Evolutionary conservation across 441 rosid genomes (phyloP).

Genomic region (Breynia disticha): DNA sequence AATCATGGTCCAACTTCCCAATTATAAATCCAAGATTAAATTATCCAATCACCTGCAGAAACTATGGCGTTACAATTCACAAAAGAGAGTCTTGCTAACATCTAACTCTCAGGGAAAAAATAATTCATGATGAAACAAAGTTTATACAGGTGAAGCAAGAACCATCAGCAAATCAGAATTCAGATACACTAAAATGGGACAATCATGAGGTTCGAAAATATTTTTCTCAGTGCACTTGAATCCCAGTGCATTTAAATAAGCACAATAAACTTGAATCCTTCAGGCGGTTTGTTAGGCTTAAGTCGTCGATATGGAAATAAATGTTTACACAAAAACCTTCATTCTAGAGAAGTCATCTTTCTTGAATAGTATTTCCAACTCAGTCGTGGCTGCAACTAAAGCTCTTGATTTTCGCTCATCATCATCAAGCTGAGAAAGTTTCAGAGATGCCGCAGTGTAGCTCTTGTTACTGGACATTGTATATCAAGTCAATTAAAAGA

Average conservation of each 20-base stretch:
- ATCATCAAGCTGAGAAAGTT: slow-evolving; percentile 67
- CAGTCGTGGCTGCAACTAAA: slow-evolving; percentile 81
- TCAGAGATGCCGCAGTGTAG: slow-evolving; percentile 83
- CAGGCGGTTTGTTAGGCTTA: not conserved
- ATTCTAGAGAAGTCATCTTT: slow-evolving; percentile 83
- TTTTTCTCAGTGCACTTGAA: too few species aligned
- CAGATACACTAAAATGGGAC: too few species aligned
- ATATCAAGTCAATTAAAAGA: slow-evolving; percentile 8
- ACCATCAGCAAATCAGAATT: too few species aligned
- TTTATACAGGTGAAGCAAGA: too few species aligned
- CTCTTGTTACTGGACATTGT: slow-evolving; percentile 34
- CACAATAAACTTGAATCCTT: too few species aligned
- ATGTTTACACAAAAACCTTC: slow-evolving; percentile 46
- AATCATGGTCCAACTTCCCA: slow-evolving; percentile 81
- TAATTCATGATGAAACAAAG: too few species aligned
- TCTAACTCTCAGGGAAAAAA: too few species aligned
- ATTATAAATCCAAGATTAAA: slow-evolving; percentile 96
- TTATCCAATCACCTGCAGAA: slow-evolving; percentile 76
- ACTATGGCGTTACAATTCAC: too few species aligned
- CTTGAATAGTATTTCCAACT: slow-evolving; percentile 76
- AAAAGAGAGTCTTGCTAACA: too few species aligned
- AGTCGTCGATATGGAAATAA: not conserved
- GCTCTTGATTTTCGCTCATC: slow-evolving; percentile 75
- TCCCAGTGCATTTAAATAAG: too few species aligned
- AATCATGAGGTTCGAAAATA: too few species aligned